Base-by-base conservation (phyloP, 108 stramenopile genomes). In the Pseudonitzschia pungens region DNA sequence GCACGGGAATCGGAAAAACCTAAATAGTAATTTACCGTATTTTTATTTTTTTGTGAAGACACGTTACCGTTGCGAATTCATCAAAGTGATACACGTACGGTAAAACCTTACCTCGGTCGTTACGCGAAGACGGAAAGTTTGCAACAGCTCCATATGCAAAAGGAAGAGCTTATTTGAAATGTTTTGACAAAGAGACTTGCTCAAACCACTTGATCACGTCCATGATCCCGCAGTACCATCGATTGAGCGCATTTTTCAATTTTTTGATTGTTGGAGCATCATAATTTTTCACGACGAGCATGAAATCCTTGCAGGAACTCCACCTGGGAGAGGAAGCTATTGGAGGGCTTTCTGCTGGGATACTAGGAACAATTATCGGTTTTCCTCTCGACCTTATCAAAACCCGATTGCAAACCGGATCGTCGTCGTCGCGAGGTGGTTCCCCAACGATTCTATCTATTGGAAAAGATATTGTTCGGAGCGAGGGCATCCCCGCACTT, bases 311-410 rank as follows among this genome's bases (percentile, higher is more conserved):
- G 68, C 44, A 72, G 63, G 71, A 78, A 22, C 66, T 78, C 42
- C 75, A 83, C 63, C 53, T 88, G 16, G 74, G 79, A 36, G 87
- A 88, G 81, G 87, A 88, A 74, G 87, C 84, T 16, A 50, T 84
- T 21, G 87, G 86, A 44, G 89, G 93, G 8, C 77, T 94, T 53
- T 70, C 86, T 22, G 93, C 93, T 0, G 96, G 93, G 26, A 81
- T 95, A 1, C 71, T 95, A 28, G 96, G 96, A 18, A 97, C 96
- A 36, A 75, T 97, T 15, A 85, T 97, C 53, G 96, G 96, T 12
- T 97, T 89, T 75, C 96, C 96, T 14, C 83, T 96, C 21, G 92
- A 93, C 70, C 32, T 80, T 8, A 72, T 84, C 63, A 87, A 86
- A 55, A 84, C 83, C 18, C 64, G 83, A n/a, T 70, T 83, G 74